phyloP scores from a whole-genome alignment of 2,329 filamentous ascomycete genomes.

The Apiospora saccharicola region DNA sequence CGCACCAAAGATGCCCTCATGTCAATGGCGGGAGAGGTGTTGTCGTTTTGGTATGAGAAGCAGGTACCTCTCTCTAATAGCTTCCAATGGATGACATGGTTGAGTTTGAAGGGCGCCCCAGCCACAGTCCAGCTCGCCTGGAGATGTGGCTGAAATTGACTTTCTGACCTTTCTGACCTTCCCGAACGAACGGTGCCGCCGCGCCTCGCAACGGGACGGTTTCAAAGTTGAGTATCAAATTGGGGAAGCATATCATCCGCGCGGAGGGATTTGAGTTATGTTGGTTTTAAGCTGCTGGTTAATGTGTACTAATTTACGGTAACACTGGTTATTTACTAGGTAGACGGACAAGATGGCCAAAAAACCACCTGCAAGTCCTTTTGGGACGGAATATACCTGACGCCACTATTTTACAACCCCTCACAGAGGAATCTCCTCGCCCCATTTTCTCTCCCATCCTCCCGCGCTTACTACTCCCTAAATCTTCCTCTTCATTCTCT shows the following conservation, averaged over 20 bases:
- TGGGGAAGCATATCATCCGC: slow-evolving; percentile 2
- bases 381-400: background rate
- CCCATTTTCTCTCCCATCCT: background rate
- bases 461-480: background rate
- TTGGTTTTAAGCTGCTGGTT: background rate
- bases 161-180: slow-evolving; percentile 1
- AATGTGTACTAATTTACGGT: slow-evolving; percentile 12
- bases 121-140: background rate
- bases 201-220: background rate
- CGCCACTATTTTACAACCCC: slow-evolving; percentile 1
- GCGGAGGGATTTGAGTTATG: background rate
- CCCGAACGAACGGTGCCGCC: background rate
- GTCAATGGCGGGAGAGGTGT: slow-evolving; percentile 13
- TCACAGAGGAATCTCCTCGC: background rate
- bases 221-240: background rate
- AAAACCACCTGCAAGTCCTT: background rate
- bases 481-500: background rate
- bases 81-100: background rate
- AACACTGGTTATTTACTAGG: slow-evolving; percentile 18
- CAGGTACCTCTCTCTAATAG: background rate
- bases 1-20: slow-evolving; percentile 21
- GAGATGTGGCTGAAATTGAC: background rate
- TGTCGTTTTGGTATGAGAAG: background rate
- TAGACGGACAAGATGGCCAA: slow-evolving; percentile 1
- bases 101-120: slow-evolving; percentile 10